Evolutionary conservation across 2,329 filamentous ascomycete genomes (phyloP).

Genomic region (Beauveria asiatica): DNA sequence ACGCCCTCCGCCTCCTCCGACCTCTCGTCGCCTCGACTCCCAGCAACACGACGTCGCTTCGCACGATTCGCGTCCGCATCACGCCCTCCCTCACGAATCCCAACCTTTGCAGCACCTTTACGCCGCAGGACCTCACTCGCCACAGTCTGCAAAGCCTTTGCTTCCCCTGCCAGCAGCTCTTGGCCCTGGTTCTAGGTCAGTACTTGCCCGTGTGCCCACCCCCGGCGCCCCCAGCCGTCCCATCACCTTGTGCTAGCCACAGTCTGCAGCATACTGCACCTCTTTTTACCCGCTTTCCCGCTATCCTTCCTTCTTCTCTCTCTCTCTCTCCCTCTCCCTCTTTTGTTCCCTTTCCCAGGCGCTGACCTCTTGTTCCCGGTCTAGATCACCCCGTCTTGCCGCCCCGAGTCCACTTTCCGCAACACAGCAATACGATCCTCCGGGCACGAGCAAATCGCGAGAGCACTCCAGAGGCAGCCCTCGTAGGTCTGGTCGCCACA

Average conservation of each 20-base stretch:
- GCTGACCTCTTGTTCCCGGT: constrained; percentile 14
- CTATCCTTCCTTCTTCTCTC: not conserved
- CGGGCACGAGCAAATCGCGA: constrained; percentile 21
- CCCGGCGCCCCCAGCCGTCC: not conserved
- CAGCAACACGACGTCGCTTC: not conserved
- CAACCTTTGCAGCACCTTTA: not conserved
- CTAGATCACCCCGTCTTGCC: constrained; percentile 39
- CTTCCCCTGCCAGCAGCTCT: not conserved
- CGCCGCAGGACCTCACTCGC: not conserved
- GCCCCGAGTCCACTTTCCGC: constrained; percentile 43
- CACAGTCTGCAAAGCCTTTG: not conserved
- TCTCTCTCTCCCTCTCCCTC: not conserved
- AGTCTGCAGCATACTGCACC: not conserved
- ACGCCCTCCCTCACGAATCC: not conserved
- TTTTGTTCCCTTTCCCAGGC: not conserved
- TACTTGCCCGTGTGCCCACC: not conserved
- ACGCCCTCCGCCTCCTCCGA: not conserved
- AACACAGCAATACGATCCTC: constrained; percentile 16
- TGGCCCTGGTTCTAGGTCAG: constrained; percentile 7
- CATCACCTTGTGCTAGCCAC: not conserved
- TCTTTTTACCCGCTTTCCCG: not conserved
- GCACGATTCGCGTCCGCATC: not conserved
- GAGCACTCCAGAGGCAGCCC: constrained; percentile 18
- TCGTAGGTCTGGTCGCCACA: not conserved
- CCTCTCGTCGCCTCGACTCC: not conserved